Conservation (phyloP, 2,329 filamentous ascomycete species). For the Microthyrium microscopicum region DNA sequence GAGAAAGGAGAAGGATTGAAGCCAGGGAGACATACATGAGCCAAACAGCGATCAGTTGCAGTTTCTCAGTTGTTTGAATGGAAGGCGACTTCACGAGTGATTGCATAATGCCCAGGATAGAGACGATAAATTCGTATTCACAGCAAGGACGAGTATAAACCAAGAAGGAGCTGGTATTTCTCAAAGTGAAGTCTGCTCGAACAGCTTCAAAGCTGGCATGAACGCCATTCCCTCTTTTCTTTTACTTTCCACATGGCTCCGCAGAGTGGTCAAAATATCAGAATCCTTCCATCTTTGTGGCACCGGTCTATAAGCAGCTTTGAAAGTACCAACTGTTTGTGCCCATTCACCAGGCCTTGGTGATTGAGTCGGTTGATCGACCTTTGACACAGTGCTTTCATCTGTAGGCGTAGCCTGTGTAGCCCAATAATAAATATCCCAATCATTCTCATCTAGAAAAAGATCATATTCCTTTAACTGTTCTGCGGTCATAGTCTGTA, state of each 20-base stretch:
- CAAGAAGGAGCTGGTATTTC: no score
- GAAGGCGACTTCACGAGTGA: no score
- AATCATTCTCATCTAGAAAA: constrained; percentile 97
- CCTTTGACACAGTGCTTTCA: constrained; percentile 23
- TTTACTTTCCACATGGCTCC: constrained; percentile 85
- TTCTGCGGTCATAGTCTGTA: constrained; percentile 52
- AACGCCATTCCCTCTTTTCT: no score
- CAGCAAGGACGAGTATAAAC: no score
- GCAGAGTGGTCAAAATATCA: constrained; percentile 58
- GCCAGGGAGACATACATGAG: no score
- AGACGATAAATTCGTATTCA: no score
- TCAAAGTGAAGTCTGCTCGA: no score
- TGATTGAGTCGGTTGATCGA: constrained; percentile 24
- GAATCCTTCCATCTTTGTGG: constrained; percentile 72
- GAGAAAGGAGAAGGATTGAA: no score
- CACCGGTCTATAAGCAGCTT: constrained; percentile 82
- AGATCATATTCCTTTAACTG: constrained; percentile 75
- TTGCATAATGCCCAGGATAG: no score
- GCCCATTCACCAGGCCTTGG: constrained; percentile 70
- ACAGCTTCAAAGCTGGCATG: no score
- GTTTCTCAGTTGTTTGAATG: no score
- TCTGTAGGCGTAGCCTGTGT: constrained; percentile 48
- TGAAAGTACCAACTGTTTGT: constrained; percentile 88
- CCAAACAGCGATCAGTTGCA: no score
- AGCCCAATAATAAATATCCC: constrained; percentile 99